Evolutionary conservation across 1,284 basidiomycete genomes (phyloP).

Genomic region (Irpex sp.): DNA sequence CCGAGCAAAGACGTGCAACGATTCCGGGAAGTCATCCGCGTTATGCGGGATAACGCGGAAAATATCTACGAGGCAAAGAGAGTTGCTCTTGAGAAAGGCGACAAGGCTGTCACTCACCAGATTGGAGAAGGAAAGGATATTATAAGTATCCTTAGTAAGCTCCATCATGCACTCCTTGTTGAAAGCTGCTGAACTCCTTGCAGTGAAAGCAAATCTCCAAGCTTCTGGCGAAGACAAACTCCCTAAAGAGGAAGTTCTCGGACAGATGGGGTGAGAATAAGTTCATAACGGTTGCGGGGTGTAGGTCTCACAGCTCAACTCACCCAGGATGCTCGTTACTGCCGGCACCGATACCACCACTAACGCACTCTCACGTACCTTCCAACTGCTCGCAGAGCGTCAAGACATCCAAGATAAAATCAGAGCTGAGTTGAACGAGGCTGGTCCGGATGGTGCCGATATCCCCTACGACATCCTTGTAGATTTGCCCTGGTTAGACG

Average conservation of each 20-base stretch:
- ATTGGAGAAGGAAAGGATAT: conserved; percentile 38
- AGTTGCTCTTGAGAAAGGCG: conserved; percentile 16
- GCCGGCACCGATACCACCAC: conserved; percentile 20
- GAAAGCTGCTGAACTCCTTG: not conserved
- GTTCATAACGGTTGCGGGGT: not conserved
- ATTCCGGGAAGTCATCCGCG: conserved; percentile 27
- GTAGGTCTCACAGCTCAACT: not conserved
- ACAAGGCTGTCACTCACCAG: conserved; percentile 20
- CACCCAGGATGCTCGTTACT: conserved; percentile 11
- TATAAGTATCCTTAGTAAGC: conserved; percentile 37
- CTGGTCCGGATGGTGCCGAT: conserved; percentile 5
- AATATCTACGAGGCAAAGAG: conserved; percentile 31
- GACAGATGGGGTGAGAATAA: conserved; percentile 20
- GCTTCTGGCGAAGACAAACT: conserved; percentile 18
- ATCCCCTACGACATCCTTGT: conserved; percentile 16
- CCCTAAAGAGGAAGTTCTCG: conserved; percentile 20
- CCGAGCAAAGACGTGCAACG: conserved; percentile 27
- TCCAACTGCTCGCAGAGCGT: conserved; percentile 16
- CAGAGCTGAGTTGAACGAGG: conserved; percentile 16
- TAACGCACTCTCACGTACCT: conserved; percentile 13
- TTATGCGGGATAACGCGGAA: conserved; percentile 30
- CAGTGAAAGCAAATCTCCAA: conserved; percentile 23
- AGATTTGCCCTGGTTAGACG: conserved; percentile 20
- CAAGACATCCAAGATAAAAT: conserved; percentile 18
- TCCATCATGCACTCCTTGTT: not conserved